These are phyloP conservation scores for Flagelloscypha sp. DNA, from an alignment of 768 basidiomycete species.

Conservation along the genomic window DNA sequence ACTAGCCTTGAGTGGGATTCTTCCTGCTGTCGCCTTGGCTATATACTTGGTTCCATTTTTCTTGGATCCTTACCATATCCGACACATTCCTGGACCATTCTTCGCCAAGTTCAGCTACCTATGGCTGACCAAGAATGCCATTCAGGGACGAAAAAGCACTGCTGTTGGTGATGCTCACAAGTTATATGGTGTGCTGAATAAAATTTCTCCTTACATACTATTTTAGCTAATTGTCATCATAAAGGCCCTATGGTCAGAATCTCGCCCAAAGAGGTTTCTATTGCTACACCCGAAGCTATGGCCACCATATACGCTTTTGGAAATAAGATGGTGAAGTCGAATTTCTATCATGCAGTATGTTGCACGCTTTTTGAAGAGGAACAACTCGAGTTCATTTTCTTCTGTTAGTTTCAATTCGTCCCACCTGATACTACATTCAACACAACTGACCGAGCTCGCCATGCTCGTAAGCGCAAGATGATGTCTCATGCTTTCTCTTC, in stretches of 20 bases:
- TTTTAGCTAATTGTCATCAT: background rate
- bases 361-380: no score
- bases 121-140: no score
- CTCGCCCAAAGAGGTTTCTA: conserved; percentile 5
- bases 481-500: conserved; percentile 79
- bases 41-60: background rate
- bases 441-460: conserved; percentile 67
- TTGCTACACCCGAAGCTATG: conserved; percentile 5
- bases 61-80: background rate
- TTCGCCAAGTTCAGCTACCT: conserved; percentile 1
- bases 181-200: no score
- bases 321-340: conserved; percentile 5
- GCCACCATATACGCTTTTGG: conserved; percentile 4
- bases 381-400: no score
- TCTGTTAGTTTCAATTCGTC: no score
- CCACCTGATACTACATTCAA: no score
- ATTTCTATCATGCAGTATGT: conserved; percentile 9
- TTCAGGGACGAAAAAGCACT: no score
- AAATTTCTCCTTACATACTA: no score
- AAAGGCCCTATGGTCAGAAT: conserved; percentile 5
- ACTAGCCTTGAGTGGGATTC: no score
- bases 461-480: conserved; percentile 87
- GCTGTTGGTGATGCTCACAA: no score
- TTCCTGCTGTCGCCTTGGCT: no score
- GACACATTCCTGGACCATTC: background rate